Evolutionary conservation across 139 green algal species (phyloP).

Genomic region (Eudorina sp.): DNA sequence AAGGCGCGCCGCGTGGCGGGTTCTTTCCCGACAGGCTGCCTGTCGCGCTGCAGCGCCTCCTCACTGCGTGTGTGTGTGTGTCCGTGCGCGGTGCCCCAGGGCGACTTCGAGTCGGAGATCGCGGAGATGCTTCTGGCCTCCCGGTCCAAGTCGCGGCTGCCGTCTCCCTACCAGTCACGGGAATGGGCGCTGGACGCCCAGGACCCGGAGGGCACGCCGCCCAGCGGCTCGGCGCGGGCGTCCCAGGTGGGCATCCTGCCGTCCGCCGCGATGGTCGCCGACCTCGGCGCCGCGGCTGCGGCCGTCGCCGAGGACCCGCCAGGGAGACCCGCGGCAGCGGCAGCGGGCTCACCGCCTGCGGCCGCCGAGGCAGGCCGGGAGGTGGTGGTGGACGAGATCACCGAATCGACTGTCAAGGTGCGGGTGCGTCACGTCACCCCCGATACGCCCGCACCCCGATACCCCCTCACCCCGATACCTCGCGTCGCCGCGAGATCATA

Average conservation of each 20-base stretch:
- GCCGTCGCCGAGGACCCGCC: too few species aligned
- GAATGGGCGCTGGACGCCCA: background rate
- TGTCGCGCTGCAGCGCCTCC: too few species aligned
- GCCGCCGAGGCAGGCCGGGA: background rate
- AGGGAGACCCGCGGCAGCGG: background rate
- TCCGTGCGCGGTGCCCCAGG: too few species aligned
- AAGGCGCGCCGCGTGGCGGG: too few species aligned
- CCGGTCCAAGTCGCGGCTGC: constrained; percentile 8
- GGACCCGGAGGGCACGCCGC: background rate
- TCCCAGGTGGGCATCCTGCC: background rate
- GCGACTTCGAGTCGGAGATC: constrained; percentile 56
- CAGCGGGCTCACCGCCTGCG: background rate
- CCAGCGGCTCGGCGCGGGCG: background rate
- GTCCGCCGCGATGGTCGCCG: too few species aligned
- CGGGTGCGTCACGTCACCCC: too few species aligned
- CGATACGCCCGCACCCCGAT: too few species aligned
- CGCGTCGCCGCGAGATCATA: too few species aligned
- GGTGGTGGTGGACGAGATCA: constrained; percentile 32
- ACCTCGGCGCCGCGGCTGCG: too few species aligned
- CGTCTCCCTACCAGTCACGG: constrained; percentile 13
- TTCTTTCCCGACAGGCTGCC: too few species aligned
- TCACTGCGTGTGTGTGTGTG: too few species aligned
- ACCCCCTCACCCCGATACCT: too few species aligned
- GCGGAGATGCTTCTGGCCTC: constrained; percentile 47
- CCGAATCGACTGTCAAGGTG: constrained; percentile 21